A percentile compares a stretch with the other conserved stretches of the same genome.
Evolutionary conservation across 495 filamentous ascomycete genomes (phyloP).

Genomic region (Niebla homalea): DNA sequence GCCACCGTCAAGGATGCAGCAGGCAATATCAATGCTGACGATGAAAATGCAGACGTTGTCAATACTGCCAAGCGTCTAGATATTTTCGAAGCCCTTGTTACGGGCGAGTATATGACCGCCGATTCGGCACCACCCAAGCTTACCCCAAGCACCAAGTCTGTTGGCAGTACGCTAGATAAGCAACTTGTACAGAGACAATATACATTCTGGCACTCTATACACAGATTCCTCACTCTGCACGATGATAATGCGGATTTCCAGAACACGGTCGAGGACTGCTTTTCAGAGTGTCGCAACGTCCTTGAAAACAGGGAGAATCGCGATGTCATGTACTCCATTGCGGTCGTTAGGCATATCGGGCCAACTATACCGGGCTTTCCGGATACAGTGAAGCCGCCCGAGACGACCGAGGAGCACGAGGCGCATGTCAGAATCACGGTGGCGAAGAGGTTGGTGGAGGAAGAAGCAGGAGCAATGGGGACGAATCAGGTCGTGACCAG

Average conservation of each 20-base stretch:
- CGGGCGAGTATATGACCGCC: conserved; percentile 46
- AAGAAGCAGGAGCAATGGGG: conserved; percentile 53
- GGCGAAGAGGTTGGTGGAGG: conserved; percentile 68
- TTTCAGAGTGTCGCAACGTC: conserved; percentile 48
- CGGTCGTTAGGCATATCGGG: conserved; percentile 61
- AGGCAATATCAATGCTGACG: conserved; percentile 15
- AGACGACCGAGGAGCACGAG: conserved; percentile 55
- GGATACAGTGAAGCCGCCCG: conserved; percentile 41
- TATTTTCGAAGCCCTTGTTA: conserved; percentile 62
- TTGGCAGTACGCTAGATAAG: conserved; percentile 29
- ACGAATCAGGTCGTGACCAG: conserved; percentile 74
- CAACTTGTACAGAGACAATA: conserved; percentile 47
- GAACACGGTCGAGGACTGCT: conserved; percentile 48
- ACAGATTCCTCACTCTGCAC: conserved; percentile 52
- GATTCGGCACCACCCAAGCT: conserved; percentile 35
- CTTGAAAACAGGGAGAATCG: conserved; percentile 73
- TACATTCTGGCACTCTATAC: conserved; percentile 71
- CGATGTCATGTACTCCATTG: conserved; percentile 85
- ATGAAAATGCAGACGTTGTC: conserved; percentile 40
- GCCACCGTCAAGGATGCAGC: conserved; percentile 8
- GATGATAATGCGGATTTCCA: conserved; percentile 46
- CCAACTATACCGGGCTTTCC: conserved; percentile 51
- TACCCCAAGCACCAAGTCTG: conserved; percentile 28
- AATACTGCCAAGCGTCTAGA: conserved; percentile 54
- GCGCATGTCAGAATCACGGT: conserved; percentile 60